phyloP scores from a whole-genome alignment of 73 alveolate genomes.

The Tetrahymena thermophila region DNA sequence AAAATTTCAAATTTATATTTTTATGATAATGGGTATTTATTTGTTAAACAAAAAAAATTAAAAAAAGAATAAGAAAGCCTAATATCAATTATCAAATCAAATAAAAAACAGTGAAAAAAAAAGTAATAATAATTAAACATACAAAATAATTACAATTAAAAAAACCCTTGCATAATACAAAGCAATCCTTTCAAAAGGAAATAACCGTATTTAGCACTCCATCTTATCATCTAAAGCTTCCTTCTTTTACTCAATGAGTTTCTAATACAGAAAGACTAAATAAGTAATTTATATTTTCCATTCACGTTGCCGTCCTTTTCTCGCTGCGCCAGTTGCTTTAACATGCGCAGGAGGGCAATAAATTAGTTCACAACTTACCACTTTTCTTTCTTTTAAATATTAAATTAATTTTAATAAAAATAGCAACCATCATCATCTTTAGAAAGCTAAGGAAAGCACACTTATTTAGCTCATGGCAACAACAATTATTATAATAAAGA shows the following conservation, averaged over 20 bases:
- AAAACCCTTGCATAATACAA: neutral
- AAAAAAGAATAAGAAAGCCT: neutral
- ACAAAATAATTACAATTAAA: neutral
- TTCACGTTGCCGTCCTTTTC: neutral
- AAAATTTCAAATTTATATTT: neutral
- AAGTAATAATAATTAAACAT: neutral
- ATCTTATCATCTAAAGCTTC: neutral
- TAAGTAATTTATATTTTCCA: neutral
- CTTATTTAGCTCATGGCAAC: neutral
- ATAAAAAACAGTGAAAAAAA: neutral
- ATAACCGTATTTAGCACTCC: constrained; percentile 1
- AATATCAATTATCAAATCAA: neutral
- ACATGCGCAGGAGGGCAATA: neutral
- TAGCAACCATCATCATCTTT: neutral
- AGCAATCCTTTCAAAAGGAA: constrained; percentile 2
- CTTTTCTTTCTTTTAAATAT: neutral
- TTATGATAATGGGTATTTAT: neutral
- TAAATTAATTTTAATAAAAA: neutral
- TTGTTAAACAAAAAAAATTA: neutral
- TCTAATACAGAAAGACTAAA: neutral
- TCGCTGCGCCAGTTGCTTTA: neutral
- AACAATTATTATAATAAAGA: neutral
- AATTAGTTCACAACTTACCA: neutral
- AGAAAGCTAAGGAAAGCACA: neutral
- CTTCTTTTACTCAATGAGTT: neutral